phyloP scores from a whole-genome alignment of 495 filamentous ascomycete genomes.

The Daldinia caldariorum region DNA sequence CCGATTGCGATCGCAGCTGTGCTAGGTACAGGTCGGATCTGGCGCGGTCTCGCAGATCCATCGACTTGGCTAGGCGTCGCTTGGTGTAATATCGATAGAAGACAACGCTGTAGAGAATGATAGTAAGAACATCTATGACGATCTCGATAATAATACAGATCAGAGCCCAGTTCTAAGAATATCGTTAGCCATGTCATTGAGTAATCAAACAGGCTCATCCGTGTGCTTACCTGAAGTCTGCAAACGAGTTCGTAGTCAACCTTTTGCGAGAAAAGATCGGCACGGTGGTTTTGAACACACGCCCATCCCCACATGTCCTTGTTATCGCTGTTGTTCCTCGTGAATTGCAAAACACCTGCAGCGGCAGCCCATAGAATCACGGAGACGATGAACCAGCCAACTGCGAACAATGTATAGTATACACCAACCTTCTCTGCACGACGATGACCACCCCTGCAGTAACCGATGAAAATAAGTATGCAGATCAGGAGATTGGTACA shows the following conservation, averaged over 20 bases:
- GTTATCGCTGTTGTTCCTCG: conserved; percentile 72
- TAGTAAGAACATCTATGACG: conserved; percentile 89
- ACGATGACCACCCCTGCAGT: conserved; percentile 87
- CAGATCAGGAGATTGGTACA: conserved; percentile 83
- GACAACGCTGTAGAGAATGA: conserved; percentile 89
- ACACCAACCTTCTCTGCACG: conserved; percentile 90
- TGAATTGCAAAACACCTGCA: conserved; percentile 83
- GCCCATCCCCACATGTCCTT: conserved; percentile 98
- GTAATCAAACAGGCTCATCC: neutral
- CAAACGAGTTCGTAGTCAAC: conserved; percentile 94
- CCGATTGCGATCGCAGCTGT: conserved; percentile 89
- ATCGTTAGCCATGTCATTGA: conserved; percentile 18
- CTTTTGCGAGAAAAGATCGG: conserved; percentile 75
- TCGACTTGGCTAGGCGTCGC: conserved; percentile 90
- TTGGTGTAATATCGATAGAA: conserved; percentile 98
- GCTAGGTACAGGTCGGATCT: conserved; percentile 95
- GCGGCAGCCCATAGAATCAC: conserved; percentile 92
- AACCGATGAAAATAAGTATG: conserved; percentile 81
- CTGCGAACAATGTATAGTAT: conserved; percentile 92
- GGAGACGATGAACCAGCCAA: conserved; percentile 92
- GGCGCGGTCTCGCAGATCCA: conserved; percentile 94
- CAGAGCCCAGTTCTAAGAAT: conserved; percentile 84
- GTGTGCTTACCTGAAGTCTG: conserved; percentile 79
- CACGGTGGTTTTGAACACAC: conserved; percentile 85
- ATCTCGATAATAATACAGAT: conserved; percentile 98